A percentile compares a stretch with the other conserved stretches of the same genome.
Evolutionary conservation across 305 asterid species (phyloP).

Genomic region (Plantago coronopus): DNA sequence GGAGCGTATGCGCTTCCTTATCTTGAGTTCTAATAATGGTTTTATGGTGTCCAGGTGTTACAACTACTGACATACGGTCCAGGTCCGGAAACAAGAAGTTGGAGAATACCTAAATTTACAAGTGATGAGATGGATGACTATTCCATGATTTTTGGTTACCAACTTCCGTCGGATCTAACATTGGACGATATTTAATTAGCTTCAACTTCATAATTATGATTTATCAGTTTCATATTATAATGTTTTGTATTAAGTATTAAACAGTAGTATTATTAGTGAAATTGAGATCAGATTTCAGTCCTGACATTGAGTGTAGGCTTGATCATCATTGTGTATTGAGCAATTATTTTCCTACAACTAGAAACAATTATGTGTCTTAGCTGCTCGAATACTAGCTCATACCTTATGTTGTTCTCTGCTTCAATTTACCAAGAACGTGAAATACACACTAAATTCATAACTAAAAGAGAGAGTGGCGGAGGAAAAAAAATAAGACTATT

Average conservation of each 20-base stretch:
- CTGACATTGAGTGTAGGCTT: no score
- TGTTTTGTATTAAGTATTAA: background rate
- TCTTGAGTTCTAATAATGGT: background rate
- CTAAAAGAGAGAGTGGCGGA: no score
- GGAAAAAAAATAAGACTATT: no score
- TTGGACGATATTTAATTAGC: slow-evolving; percentile 44
- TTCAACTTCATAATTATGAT: background rate
- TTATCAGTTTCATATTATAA: background rate
- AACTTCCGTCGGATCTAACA: slow-evolving; percentile 55
- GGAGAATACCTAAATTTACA: slow-evolving; percentile 72
- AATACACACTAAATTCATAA: no score
- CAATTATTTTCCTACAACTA: no score
- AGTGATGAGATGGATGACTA: slow-evolving; percentile 78
- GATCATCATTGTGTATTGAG: no score
- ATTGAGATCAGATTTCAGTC: no score
- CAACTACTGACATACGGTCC: slow-evolving; percentile 42
- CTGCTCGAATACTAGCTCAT: no score
- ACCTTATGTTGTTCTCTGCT: no score
- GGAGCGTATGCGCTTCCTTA: no score
- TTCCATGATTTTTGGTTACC: slow-evolving; percentile 63
- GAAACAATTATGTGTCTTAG: no score
- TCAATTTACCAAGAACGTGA: no score
- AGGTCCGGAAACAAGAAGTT: slow-evolving; percentile 40
- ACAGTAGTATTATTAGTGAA: background rate
- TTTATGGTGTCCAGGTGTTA: slow-evolving; percentile 37